These are phyloP conservation scores for Ormosia emarginata DNA, from an alignment of 306 rosid species.

Conservation along the genomic window DNA sequence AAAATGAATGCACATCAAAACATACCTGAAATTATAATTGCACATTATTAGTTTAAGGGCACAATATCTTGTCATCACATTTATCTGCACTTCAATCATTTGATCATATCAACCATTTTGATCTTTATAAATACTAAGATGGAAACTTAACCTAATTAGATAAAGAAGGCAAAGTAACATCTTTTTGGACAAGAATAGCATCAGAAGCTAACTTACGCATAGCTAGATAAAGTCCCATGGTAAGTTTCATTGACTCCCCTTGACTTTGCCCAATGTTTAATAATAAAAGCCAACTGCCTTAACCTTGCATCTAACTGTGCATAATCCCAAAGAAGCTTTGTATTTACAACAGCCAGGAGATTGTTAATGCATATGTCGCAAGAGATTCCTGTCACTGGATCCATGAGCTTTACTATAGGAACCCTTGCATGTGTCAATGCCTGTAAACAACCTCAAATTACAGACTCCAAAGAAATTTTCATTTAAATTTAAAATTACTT, in stretches of 20 bases:
- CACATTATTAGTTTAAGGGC: neutral
- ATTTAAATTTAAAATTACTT: neutral
- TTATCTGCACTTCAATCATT: neutral
- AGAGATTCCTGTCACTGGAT: slow-evolving; percentile 83
- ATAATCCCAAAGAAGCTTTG: slow-evolving; percentile 90
- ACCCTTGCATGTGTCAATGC: slow-evolving; percentile 96
- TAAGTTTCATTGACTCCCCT: slow-evolving; percentile 97
- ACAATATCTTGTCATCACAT: neutral
- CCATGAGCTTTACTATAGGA: slow-evolving; percentile 96
- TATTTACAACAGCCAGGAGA: slow-evolving; percentile 88
- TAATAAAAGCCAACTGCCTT: slow-evolving; percentile 76
- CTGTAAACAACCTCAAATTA: slow-evolving; percentile 48
- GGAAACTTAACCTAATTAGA: neutral
- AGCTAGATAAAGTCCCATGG: slow-evolving; percentile 97
- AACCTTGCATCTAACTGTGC: slow-evolving; percentile 73
- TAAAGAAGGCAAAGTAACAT: neutral
- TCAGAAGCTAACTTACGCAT: slow-evolving; percentile 73
- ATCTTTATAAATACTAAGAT: neutral
- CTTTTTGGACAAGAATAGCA: neutral
- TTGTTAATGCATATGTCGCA: slow-evolving; percentile 98
- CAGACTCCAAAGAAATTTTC: neutral
- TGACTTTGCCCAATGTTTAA: slow-evolving; percentile 98
- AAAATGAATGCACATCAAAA: slow-evolving; percentile 95
- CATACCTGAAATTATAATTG: slow-evolving; percentile 73
- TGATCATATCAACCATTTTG: neutral